Evolutionary conservation across 495 filamentous ascomycete genomes (phyloP).

Genomic region (Podospora sp.): DNA sequence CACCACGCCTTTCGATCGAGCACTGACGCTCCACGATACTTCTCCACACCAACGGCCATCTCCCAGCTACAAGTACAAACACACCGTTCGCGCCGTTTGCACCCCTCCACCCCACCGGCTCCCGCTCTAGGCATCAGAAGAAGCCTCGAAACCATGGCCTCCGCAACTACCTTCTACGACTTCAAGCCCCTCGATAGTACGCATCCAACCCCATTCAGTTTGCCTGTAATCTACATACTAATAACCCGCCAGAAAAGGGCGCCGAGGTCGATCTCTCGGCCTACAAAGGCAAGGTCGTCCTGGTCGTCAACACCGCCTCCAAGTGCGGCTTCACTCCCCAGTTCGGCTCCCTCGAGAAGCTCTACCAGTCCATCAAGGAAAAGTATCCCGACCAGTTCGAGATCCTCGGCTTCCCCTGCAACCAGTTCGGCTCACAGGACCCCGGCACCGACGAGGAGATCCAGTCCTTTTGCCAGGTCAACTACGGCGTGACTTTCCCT

Average conservation of each 20-base stretch:
- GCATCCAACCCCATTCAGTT: conserved; percentile 32
- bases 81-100: background rate
- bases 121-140: conserved; percentile 11
- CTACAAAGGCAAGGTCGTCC: conserved; percentile 87
- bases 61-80: background rate
- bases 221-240: conserved; percentile 8
- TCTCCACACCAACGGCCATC: background rate
- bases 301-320: conserved; percentile 97
- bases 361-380: conserved; percentile 77
- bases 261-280: conserved; percentile 64
- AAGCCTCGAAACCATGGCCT: conserved; percentile 70
- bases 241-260: conserved; percentile 67
- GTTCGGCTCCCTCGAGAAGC: conserved; percentile 83
- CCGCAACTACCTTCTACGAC: conserved; percentile 87
- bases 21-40: background rate
- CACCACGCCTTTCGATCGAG: background rate
- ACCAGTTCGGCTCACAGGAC: conserved; percentile 93
- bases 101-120: background rate
- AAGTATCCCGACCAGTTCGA: conserved; percentile 73
- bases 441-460: conserved; percentile 89
- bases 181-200: conserved; percentile 83
- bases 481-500: conserved; percentile 95
- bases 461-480: conserved; percentile 86
- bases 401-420: conserved; percentile 96
- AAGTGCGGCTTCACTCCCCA: conserved; percentile 99